Conservation (phyloP, 495 filamentous ascomycete species). For the Penicillium arizonense region DNA sequence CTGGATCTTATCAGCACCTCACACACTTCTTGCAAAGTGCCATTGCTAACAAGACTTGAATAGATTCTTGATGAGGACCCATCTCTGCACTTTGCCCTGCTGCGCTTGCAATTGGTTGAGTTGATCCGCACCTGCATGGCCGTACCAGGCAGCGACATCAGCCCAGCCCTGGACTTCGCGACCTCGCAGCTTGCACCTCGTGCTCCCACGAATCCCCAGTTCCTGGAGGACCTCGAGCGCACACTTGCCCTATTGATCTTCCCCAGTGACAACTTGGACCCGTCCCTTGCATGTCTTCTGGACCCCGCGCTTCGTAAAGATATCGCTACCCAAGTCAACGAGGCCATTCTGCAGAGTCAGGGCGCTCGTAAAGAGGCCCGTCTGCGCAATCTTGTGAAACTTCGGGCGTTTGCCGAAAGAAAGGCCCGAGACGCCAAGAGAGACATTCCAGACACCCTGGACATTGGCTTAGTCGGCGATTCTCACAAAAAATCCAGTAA, state of each 20-base stretch:
- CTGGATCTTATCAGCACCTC: constrained; percentile 8
- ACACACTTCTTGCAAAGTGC: constrained; percentile 14
- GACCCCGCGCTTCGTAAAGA: constrained; percentile 77
- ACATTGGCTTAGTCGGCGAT: constrained; percentile 63
- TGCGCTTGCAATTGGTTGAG: constrained; percentile 90
- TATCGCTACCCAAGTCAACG: constrained; percentile 81
- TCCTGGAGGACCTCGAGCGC: constrained; percentile 83
- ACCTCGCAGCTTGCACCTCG: constrained; percentile 82
- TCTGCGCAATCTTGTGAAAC: constrained; percentile 72
- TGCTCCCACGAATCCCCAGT: constrained; percentile 76
- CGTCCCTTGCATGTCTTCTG: constrained; percentile 71
- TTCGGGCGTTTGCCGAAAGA: constrained; percentile 83
- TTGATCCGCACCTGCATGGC: constrained; percentile 76
- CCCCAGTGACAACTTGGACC: constrained; percentile 69
- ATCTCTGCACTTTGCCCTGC: constrained; percentile 83
- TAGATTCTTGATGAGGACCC: constrained; percentile 86
- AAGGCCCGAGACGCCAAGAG: constrained; percentile 71
- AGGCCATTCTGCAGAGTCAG: constrained; percentile 74
- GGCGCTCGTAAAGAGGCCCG: constrained; percentile 73
- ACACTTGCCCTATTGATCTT: constrained; percentile 94
- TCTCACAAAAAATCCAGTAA: constrained; percentile 30
- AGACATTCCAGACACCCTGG: constrained; percentile 69
- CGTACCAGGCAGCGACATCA: constrained; percentile 68
- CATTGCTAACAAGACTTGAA: constrained; percentile 30
- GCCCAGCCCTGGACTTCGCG: constrained; percentile 81